Evolutionary conservation across 2,329 filamentous ascomycete genomes (phyloP).

Genomic region (Sordariomycetes sp.): DNA sequence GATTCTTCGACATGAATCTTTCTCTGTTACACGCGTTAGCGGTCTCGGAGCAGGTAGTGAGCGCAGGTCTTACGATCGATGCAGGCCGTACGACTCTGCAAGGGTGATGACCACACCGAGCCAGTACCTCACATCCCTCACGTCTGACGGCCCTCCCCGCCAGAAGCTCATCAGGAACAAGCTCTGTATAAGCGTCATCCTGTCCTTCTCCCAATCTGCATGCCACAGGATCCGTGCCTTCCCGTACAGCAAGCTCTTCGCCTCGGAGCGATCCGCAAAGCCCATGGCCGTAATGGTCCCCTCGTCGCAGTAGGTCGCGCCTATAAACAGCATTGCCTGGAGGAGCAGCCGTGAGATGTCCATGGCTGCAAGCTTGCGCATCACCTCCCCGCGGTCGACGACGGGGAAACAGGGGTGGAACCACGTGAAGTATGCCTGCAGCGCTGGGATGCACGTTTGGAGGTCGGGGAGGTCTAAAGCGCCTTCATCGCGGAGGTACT

Average conservation of each 20-base stretch:
- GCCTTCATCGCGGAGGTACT: conserved; percentile 35
- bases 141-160: conserved; percentile 36
- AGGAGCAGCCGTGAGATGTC: conserved; percentile 38
- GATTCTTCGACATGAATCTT: conserved; percentile 10
- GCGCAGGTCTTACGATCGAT: conserved; percentile 23
- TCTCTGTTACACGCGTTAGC: neutral
- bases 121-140: conserved; percentile 41
- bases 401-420: conserved; percentile 49
- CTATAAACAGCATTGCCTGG: conserved; percentile 45
- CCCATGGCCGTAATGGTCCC: conserved; percentile 31
- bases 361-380: conserved; percentile 25
- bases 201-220: conserved; percentile 41
- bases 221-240: conserved; percentile 42
- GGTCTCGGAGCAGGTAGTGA: neutral
- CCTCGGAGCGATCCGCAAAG: conserved; percentile 36
- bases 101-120: conserved; percentile 39
- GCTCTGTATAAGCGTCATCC: conserved; percentile 37
- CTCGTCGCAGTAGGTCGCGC: conserved; percentile 42
- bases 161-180: conserved; percentile 48
- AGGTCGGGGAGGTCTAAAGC: conserved; percentile 34
- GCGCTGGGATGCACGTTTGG: conserved; percentile 28
- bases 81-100: conserved; percentile 38
- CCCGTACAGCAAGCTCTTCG: conserved; percentile 40
- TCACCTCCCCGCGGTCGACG: conserved; percentile 34
- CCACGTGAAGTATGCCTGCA: conserved; percentile 45